These are phyloP conservation scores for Aureobasidium sp. DNA, from an alignment of 2,329 filamentous ascomycete genomes.

Conservation along the genomic window DNA sequence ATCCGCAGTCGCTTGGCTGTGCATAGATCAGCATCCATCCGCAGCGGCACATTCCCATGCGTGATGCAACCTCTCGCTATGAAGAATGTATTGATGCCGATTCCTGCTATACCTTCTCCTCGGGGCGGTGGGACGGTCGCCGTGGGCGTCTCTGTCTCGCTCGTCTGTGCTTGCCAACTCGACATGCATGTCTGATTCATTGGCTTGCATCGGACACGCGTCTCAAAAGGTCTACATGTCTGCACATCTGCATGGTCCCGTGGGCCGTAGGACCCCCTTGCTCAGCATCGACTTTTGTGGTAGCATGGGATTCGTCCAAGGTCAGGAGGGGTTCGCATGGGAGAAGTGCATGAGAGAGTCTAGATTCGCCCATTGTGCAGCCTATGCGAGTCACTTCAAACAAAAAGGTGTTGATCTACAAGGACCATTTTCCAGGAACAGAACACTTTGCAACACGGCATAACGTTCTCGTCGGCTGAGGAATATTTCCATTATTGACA, in stretches of 20 bases:
- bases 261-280: not conserved
- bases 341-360: not conserved
- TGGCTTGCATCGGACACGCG: not conserved
- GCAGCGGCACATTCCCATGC: not conserved
- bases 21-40: not conserved
- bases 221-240: not conserved
- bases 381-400: not conserved
- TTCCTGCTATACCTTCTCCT: not conserved
- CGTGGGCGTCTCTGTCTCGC: not conserved
- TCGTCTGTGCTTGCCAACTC: not conserved
- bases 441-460: not conserved
- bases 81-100: too few species aligned
- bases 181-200: not conserved
- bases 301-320: not conserved
- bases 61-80: too few species aligned
- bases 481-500: too few species aligned
- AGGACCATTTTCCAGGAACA: not conserved
- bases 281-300: not conserved
- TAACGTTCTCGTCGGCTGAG: not conserved
- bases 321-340: not conserved
- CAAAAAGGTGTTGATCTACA: not conserved
- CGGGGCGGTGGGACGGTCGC: not conserved
- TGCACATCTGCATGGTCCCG: not conserved
- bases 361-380: not conserved
- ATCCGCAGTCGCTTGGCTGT: not conserved